phyloP scores from a whole-genome alignment of 208 protist genomes.

The Angomonas desouzai region DNA sequence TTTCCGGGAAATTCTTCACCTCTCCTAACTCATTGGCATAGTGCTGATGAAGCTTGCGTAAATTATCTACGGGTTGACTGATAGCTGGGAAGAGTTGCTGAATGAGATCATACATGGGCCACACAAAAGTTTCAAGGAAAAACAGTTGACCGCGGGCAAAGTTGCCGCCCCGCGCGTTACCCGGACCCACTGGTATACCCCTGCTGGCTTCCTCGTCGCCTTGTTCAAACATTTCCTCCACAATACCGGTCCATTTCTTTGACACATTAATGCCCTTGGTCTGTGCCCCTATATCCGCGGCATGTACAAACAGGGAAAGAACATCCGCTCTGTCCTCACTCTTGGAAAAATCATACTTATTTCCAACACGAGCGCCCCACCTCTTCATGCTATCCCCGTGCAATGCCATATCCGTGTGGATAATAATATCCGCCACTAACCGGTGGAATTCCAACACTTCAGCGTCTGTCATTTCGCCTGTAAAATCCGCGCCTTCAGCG shows the following conservation, averaged over 20 bases:
- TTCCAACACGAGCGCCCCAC: slow-evolving; percentile 20
- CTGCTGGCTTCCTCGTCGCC: slow-evolving; percentile 55
- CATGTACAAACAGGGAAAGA: slow-evolving; percentile 60
- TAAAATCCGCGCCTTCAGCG: slow-evolving; percentile 53
- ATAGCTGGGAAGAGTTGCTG: slow-evolving; percentile 56
- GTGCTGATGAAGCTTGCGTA: slow-evolving; percentile 36
- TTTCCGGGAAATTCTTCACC: slow-evolving; percentile 16
- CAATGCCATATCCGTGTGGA: slow-evolving; percentile 59
- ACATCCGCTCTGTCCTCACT: slow-evolving; percentile 46
- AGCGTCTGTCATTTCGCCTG: slow-evolving; percentile 29
- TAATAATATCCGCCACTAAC: slow-evolving; percentile 44
- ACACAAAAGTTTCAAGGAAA: slow-evolving; percentile 73
- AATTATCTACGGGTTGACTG: slow-evolving; percentile 37
- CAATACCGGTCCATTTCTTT: slow-evolving; percentile 62
- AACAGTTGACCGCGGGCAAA: slow-evolving; percentile 47
- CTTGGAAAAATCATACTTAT: slow-evolving; percentile 29
- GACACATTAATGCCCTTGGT: slow-evolving; percentile 52
- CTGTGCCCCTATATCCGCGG: slow-evolving; percentile 73
- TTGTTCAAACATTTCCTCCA: slow-evolving; percentile 77
- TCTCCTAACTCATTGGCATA: slow-evolving; percentile 30
- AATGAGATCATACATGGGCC: slow-evolving; percentile 65
- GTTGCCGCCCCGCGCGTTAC: slow-evolving; percentile 27
- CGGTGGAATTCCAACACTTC: slow-evolving; percentile 65
- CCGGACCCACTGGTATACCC: slow-evolving; percentile 43
- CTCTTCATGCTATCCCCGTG: slow-evolving; percentile 32